Conservation (phyloP, 345 rosid species). For the Euclidium syriacum region DNA sequence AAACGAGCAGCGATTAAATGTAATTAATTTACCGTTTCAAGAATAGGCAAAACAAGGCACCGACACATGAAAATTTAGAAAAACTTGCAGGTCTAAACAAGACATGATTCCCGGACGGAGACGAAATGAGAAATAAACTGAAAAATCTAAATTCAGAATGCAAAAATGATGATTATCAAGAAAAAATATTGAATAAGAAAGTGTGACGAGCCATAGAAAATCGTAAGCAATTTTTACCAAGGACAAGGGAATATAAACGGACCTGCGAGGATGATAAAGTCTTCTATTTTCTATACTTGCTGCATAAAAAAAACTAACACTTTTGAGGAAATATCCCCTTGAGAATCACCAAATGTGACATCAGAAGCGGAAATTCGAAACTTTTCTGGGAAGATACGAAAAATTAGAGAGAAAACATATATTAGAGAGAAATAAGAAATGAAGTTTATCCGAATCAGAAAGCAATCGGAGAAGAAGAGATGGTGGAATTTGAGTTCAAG, state of each 20-base stretch:
- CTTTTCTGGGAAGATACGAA: neutral
- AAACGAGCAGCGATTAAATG: neutral
- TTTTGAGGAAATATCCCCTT: neutral
- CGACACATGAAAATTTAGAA: neutral
- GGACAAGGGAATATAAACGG: neutral
- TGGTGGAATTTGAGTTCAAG: neutral
- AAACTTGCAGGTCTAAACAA: neutral
- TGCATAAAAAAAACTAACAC: constrained; percentile 1
- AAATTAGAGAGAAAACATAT: neutral
- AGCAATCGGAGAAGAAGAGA: neutral
- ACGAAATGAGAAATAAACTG: neutral
- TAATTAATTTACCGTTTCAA: neutral
- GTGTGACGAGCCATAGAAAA: neutral
- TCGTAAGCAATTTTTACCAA: neutral
- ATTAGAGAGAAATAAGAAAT: neutral
- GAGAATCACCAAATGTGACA: constrained; percentile 24
- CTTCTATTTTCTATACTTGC: neutral
- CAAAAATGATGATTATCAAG: neutral
- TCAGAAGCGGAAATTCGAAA: neutral
- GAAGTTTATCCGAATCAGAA: neutral
- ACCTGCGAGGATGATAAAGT: constrained; percentile 20
- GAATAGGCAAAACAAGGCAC: neutral
- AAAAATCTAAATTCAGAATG: neutral
- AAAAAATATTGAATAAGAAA: neutral
- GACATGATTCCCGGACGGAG: neutral